Base-by-base conservation (phyloP, 2,329 filamentous ascomycete genomes). In the Aureobasidium sp. region DNA sequence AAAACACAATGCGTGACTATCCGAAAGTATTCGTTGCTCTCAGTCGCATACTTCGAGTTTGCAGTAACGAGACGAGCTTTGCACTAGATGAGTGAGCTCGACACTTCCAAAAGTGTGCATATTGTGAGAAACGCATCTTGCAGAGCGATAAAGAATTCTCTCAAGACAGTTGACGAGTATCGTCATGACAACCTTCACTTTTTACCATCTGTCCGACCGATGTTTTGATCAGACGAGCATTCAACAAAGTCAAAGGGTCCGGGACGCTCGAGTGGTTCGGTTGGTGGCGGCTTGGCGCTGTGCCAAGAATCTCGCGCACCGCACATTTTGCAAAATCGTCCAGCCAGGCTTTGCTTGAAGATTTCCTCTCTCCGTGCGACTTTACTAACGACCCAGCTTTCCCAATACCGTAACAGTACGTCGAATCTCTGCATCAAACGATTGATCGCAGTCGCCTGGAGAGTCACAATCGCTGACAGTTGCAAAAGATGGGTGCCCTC, bases 401-500 rank as follows among this genome's bases (percentile, higher is more conserved):
- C 51, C 46, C 39, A 37, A 55, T 20, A 56, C 60, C 48, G 60
- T 41, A 52, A 62, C n/a, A 47, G 60, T 62, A 62, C 50, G 60
- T 56, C 32, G 12, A 44, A 44, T 20, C 32, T 34, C 20, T 51
- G 47, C 36, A 61, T 36, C 34, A 32, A 52, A 50, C n/a, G 32
- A 27, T 27, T 20, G 34, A 50, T 42, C 15, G 51, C 51, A 55
- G 26, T 12, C 15, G 20, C n/a, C 59, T 42, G 37, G 36, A 46
- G 39, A 53, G 48, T 47, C 37, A 12, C 59, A 23, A 7, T 46
- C 20, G 60, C 60, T 62, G 60, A 61, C 59, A 53, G n/a, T 20
- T n/a, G 26, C 26, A 39, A 58, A 67, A 93, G 87, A 97, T 97
- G 94, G 94, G 94, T 90, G 93, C 93, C 85, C 91, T 97, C 82